Conservation (phyloP, 768 basidiomycete species). For the Lactarius pseudohatsudake region DNA sequence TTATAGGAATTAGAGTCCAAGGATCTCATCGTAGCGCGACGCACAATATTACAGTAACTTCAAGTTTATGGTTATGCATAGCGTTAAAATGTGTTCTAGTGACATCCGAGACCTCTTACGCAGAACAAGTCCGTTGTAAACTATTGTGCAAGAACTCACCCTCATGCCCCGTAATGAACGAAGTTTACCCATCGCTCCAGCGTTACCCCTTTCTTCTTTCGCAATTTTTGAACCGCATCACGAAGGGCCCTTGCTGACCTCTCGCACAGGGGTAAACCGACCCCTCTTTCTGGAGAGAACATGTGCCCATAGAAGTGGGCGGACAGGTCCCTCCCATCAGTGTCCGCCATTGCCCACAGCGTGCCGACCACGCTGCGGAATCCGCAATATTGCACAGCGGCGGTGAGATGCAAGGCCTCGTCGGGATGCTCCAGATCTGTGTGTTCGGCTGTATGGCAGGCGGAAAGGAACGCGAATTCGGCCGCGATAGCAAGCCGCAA, state of each 20-base stretch:
- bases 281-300: slow-evolving; percentile 8
- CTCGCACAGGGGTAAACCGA: background rate
- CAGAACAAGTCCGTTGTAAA: background rate
- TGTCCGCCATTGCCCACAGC: slow-evolving; percentile 26
- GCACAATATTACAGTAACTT: background rate
- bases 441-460: slow-evolving; percentile 23
- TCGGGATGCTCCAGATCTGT: slow-evolving; percentile 13
- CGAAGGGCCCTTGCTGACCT: slow-evolving; percentile 11
- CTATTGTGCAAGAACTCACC: background rate
- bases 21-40: background rate
- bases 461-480: slow-evolving; percentile 17
- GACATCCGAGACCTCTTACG: background rate
- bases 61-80: no score
- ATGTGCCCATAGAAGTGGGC: slow-evolving; percentile 16
- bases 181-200: slow-evolving; percentile 20
- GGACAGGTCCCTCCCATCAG: slow-evolving; percentile 19
- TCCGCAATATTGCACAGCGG: slow-evolving; percentile 22
- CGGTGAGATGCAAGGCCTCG: slow-evolving; percentile 22
- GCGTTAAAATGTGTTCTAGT: background rate
- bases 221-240: slow-evolving; percentile 6
- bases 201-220: slow-evolving; percentile 11
- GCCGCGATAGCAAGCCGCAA: slow-evolving; percentile 14
- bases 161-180: slow-evolving; percentile 19
- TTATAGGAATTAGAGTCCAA: no score
- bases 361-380: slow-evolving; percentile 22